phyloP scores from a whole-genome alignment of 768 basidiomycete genomes.

The Lentinula aciculospora region DNA sequence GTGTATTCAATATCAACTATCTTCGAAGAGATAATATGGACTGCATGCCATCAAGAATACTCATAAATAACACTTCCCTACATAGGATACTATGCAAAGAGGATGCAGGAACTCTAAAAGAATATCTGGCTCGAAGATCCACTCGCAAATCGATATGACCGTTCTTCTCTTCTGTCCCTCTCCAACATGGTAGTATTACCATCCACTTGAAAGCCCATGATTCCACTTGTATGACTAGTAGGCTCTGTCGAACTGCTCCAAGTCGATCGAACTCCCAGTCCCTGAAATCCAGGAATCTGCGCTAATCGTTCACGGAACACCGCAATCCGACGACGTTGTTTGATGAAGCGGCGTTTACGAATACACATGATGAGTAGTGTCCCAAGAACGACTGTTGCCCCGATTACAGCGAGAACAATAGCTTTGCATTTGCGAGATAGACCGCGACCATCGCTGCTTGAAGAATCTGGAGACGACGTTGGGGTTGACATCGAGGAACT shows the following conservation, averaged over 20 bases:
- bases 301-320: neutral
- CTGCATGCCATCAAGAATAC: too few species aligned
- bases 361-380: neutral
- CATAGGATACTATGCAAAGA: too few species aligned
- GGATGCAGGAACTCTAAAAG: too few species aligned
- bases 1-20: too few species aligned
- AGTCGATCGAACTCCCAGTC: neutral
- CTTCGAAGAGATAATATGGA: too few species aligned
- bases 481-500: neutral
- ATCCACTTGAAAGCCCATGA: neutral
- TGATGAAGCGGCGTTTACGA: neutral
- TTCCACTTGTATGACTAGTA: neutral
- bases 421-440: neutral
- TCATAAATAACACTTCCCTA: too few species aligned
- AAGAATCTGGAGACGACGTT: neutral
- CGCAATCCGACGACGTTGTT: neutral
- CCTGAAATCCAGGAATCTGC: neutral
- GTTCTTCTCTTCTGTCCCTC: too few species aligned
- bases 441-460: neutral
- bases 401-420: neutral
- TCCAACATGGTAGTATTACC: neutral
- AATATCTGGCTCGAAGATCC: neutral
- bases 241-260: neutral
- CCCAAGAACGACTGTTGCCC: neutral
- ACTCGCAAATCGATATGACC: neutral